phyloP scores from a whole-genome alignment of 2,329 filamentous ascomycete genomes.

The Cryphonectria carpinicola region DNA sequence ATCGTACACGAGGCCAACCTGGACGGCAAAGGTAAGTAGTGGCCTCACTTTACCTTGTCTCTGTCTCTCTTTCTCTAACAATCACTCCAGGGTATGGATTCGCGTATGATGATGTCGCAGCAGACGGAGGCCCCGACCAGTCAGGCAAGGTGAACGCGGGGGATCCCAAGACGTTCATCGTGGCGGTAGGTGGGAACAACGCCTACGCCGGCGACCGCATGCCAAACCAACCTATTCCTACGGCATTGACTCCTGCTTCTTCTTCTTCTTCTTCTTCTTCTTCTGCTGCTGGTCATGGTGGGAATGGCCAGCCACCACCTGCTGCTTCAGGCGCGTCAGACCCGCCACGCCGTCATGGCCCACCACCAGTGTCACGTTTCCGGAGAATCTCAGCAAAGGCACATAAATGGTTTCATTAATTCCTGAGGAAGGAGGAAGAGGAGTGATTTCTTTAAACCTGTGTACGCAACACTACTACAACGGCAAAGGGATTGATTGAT shows the following conservation, averaged over 20 bases:
- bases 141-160: constrained; percentile 59
- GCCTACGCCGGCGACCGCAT: constrained; percentile 35
- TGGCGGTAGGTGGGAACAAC: constrained; percentile 51
- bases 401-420: constrained; percentile 22
- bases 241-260: background rate
- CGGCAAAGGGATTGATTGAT: background rate
- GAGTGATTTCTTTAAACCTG: background rate
- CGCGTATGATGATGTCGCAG: constrained; percentile 64
- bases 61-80: background rate
- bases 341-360: background rate
- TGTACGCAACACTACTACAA: background rate
- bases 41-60: background rate
- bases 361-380: constrained; percentile 14
- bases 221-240: background rate
- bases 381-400: constrained; percentile 22
- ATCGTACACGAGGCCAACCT: constrained; percentile 59
- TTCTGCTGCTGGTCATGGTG: background rate
- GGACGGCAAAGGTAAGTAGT: constrained; percentile 45
- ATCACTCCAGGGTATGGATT: constrained; percentile 56
- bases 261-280: background rate
- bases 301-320: background rate
- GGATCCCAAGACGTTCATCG: constrained; percentile 52
- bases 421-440: background rate
- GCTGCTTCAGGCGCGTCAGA: constrained; percentile 1
- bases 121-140: constrained; percentile 54